Base-by-base conservation (phyloP, 495 filamentous ascomycete species). In the Tuber brumale region DNA sequence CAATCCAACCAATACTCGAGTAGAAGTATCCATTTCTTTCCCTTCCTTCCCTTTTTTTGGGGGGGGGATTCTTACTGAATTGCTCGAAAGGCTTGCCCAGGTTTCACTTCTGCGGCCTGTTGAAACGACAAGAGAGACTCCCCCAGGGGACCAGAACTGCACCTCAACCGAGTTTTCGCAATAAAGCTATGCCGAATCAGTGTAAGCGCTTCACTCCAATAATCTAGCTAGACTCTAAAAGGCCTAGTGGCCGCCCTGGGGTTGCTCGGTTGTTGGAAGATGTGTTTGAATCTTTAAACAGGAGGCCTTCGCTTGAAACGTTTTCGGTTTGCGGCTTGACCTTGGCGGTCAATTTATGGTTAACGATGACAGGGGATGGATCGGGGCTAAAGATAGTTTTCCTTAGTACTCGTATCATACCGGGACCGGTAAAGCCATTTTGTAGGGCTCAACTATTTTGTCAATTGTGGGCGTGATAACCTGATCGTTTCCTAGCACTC, bases 301-400 rank as follows among this genome's bases (percentile, higher is more conserved):
- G 57, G 57, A 31, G 57, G 31, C 10, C 27, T 8, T 66, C 57
- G 57, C 57, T 66, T 66, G 57, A 66, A 66, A 66, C 57, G 57
- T 66, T 31, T 66, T 66, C 57, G 57, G 57, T 66, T 66, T 66
- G n/a, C 57, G 57, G 57, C 57, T 66, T 66, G 1, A 66, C 7
- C 57, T 66, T 66, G 57, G 57, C 57, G 10, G 27, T 66, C 57
- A 66, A 31, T 31, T 66, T 66, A 66, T 66, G 57, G 57, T 66
- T 66, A 66, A 66, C 31, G 31, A 12, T 10, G 57, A 31, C 57
- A 61, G 57, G 57, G 57, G 57, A 66, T 66, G 57, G 27, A 7
- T 12, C 7, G n/a, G 3, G 57, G 12, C n/a, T 31, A 66, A 66
- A 31, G n/a, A 66, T 66, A 66, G 23, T 57, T 66, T 31, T 66